A percentile compares a stretch with the other conserved stretches of the same genome.
Conservation (phyloP, 441 rosid genomes). For the Aleurites moluccanus region DNA sequence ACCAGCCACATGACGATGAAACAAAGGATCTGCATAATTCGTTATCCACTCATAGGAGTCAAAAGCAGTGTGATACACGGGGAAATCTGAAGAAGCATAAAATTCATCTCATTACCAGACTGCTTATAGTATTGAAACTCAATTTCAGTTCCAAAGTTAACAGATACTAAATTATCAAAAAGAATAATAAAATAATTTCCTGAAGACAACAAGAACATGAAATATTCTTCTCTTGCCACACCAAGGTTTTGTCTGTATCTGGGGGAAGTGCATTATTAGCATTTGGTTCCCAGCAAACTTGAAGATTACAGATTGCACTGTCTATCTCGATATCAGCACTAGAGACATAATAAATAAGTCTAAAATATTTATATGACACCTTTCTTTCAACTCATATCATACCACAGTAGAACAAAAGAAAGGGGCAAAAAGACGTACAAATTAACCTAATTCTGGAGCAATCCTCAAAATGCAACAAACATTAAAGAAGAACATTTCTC, state of each 20-base stretch:
- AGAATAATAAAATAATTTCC: neutral
- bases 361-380: neutral
- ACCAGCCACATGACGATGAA: conserved; percentile 92
- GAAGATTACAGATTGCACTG: no score
- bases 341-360: neutral
- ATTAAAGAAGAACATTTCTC: neutral
- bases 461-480: neutral
- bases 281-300: no score
- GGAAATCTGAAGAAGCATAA: conserved; percentile 56
- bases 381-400: neutral
- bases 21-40: conserved; percentile 66
- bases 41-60: conserved; percentile 85
- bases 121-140: neutral
- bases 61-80: conserved; percentile 90
- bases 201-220: neutral
- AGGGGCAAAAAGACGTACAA: neutral
- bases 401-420: neutral
- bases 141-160: neutral
- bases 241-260: neutral
- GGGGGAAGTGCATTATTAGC: neutral
- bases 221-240: neutral
- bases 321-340: neutral
- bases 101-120: conserved; percentile 11
- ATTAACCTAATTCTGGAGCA: neutral
- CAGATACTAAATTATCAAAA: neutral